Conservation (phyloP, 2,329 filamentous ascomycete genomes). For the Pseudogymnoascus sp. region DNA sequence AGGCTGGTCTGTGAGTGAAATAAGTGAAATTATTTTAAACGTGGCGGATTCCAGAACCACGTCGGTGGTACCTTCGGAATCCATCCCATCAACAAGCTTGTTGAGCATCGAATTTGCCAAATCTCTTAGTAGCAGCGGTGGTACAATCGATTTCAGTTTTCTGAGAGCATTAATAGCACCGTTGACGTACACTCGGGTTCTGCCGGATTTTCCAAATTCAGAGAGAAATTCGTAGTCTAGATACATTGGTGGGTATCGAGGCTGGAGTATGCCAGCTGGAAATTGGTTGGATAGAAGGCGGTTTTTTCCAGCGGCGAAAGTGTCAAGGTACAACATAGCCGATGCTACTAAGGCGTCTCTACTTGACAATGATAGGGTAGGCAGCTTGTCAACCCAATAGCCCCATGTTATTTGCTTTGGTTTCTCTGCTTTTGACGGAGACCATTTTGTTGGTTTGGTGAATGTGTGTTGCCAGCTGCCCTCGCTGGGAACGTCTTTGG, state of each 20-base stretch:
- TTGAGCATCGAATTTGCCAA: not conserved
- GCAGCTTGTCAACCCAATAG: not conserved
- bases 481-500: not conserved
- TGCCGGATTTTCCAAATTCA: not conserved
- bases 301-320: not conserved
- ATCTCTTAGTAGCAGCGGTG: not conserved
- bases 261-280: not conserved
- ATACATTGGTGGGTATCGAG: not conserved
- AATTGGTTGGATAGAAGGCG: slow-evolving; percentile 1
- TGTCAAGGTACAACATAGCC: not conserved
- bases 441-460: not conserved
- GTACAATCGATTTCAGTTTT: not conserved
- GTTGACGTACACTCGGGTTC: not conserved
- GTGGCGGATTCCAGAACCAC: not conserved
- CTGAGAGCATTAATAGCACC: not conserved
- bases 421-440: not conserved
- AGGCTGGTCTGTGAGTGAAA: not conserved
- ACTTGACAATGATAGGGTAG: not conserved
- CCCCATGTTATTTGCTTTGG: not conserved
- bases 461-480: not conserved
- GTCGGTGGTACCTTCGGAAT: not conserved
- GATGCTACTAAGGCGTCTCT: not conserved
- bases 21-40: not conserved
- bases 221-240: not conserved
- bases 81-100: not conserved